Conservation (phyloP, 192 early-diverging fungal species). For the Linnemannia exigua region DNA sequence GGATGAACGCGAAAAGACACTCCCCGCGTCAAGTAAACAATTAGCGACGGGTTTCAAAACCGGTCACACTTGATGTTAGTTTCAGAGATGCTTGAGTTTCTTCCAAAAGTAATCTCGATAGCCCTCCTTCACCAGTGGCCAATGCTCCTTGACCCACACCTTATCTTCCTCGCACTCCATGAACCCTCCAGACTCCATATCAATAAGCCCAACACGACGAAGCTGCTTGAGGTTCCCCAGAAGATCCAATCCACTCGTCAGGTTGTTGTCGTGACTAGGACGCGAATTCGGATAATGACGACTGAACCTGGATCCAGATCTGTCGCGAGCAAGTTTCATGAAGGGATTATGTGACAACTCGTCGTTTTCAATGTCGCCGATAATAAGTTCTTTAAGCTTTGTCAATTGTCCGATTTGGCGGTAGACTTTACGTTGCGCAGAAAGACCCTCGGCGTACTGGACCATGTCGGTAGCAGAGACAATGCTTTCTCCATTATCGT, state of each 20-base stretch:
- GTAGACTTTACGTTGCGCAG: not conserved
- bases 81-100: not conserved
- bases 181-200: not conserved
- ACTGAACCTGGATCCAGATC: not conserved
- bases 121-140: not conserved
- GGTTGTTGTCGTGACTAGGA: not conserved
- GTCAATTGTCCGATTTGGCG: too few species aligned
- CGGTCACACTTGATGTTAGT: too few species aligned
- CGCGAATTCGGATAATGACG: not conserved
- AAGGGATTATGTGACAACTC: not conserved
- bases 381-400: too few species aligned
- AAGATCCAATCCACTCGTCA: not conserved
- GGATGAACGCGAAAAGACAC: too few species aligned
- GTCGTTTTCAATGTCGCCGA: too few species aligned
- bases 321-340: not conserved
- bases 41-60: not conserved
- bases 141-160: not conserved
- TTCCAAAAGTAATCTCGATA: not conserved
- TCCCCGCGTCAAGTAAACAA: not conserved
- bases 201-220: not conserved
- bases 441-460: not conserved
- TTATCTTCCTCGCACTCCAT: not conserved
- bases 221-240: not conserved
- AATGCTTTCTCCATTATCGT: not conserved
- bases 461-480: not conserved